Conservation (phyloP, 768 basidiomycete species). For the Termitomyces sp. region DNA sequence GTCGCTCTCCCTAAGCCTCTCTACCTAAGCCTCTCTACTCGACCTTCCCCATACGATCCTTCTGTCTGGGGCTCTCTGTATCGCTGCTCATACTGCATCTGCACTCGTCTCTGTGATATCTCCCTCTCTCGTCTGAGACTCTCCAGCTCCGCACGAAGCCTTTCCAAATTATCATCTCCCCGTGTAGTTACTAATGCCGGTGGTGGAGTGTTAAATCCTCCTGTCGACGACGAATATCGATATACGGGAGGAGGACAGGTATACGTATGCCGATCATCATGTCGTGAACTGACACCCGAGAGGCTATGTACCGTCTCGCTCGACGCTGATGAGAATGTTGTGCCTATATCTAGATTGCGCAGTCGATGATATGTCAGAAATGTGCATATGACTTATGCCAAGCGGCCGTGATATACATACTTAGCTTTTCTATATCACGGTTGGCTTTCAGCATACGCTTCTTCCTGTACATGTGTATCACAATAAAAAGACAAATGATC, state of each 20-base stretch:
- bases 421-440: neutral
- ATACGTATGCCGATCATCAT: too few species aligned
- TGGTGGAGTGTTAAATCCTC: too few species aligned
- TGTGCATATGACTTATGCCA: too few species aligned
- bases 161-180: neutral
- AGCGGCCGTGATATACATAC: neutral
- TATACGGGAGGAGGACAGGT: too few species aligned
- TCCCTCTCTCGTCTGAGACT: neutral
- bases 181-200: too few species aligned
- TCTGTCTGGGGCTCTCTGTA: neutral
- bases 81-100: neutral
- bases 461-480: neutral
- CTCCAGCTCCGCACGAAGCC: conserved; percentile 2
- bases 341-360: too few species aligned
- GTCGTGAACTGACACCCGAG: too few species aligned
- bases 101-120: neutral
- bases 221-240: too few species aligned
- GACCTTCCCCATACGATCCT: neutral
- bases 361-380: too few species aligned
- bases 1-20: neutral
- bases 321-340: too few species aligned
- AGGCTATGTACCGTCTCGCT: too few species aligned
- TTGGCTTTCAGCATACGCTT: neutral
- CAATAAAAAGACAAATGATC: too few species aligned
- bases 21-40: neutral